Conservation (phyloP, 768 basidiomycete species). For the Gloeophyllum trabeum region DNA sequence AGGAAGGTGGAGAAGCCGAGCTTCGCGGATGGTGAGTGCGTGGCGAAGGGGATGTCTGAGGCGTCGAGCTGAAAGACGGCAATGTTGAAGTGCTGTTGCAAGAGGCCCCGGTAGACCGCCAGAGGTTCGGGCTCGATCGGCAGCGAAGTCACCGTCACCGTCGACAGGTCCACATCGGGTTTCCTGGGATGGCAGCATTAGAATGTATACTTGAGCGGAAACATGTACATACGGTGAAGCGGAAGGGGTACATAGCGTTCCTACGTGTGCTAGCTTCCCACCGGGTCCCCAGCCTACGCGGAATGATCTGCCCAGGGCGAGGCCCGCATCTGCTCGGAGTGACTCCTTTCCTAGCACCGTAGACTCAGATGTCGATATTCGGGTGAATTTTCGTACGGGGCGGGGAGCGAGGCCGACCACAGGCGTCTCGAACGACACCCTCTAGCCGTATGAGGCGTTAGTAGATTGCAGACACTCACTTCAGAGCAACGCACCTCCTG, state of each 20-base stretch:
- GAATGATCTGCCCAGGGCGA: slow-evolving; percentile 80
- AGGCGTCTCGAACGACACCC: too few species aligned
- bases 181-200: slow-evolving; percentile 20
- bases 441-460: not conserved
- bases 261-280: slow-evolving; percentile 66
- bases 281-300: slow-evolving; percentile 85
- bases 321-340: slow-evolving; percentile 69
- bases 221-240: slow-evolving; percentile 35
- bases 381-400: slow-evolving; percentile 73
- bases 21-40: slow-evolving; percentile 41
- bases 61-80: slow-evolving; percentile 65
- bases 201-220: not conserved
- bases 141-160: slow-evolving; percentile 38
- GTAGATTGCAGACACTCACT: slow-evolving; percentile 32
- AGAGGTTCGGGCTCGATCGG: slow-evolving; percentile 24
- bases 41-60: slow-evolving; percentile 57
- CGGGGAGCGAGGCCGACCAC: slow-evolving; percentile 71
- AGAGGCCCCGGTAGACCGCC: too few species aligned
- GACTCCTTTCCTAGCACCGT: slow-evolving; percentile 54
- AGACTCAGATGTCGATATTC: slow-evolving; percentile 57
- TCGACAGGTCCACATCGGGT: slow-evolving; percentile 50
- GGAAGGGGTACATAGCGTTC: slow-evolving; percentile 54
- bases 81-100: slow-evolving; percentile 67
- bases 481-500: slow-evolving; percentile 41
- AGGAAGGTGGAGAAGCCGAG: slow-evolving; percentile 78